A percentile compares a stretch with the other conserved stretches of the same genome.
Evolutionary conservation across 163 green algal species (phyloP).

Genomic region (Prototheca wickerhamii): DNA sequence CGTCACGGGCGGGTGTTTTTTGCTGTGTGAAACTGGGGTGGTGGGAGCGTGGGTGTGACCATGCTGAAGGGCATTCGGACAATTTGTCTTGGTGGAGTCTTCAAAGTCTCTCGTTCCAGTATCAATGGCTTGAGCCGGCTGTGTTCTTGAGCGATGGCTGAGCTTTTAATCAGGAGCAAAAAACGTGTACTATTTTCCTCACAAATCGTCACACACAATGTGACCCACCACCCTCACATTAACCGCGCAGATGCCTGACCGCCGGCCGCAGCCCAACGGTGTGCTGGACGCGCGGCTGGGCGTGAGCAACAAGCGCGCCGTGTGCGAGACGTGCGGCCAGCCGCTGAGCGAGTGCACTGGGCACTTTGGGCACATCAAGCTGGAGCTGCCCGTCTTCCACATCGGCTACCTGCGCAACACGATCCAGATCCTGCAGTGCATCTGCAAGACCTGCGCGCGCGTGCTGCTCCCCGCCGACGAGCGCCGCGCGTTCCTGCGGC

Average conservation of each 20-base stretch:
- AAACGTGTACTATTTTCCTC: too few relatives aligned
- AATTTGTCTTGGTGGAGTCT: too few relatives aligned
- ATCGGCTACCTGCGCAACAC: constrained; percentile 87
- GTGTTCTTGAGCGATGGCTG: too few relatives aligned
- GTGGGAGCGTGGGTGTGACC: too few relatives aligned
- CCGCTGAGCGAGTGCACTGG: constrained; percentile 87
- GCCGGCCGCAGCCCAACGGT: constrained; percentile 64
- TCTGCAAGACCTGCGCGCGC: constrained; percentile 91
- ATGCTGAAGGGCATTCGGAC: too few relatives aligned
- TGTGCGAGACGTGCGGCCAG: constrained; percentile 88
- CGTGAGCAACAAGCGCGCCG: constrained; percentile 69
- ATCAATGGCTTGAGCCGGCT: neutral
- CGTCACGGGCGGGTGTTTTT: too few relatives aligned
- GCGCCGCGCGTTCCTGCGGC: constrained; percentile 15
- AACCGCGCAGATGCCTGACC: constrained; percentile 64
- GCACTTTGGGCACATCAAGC: constrained; percentile 93
- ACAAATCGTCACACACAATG: neutral
- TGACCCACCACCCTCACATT: neutral
- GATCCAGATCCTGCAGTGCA: constrained; percentile 87
- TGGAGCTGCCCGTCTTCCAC: constrained; percentile 98
- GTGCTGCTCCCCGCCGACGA: constrained; percentile 82
- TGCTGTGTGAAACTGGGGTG: too few relatives aligned
- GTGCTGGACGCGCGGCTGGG: constrained; percentile 82
- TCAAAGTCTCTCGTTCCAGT: neutral
- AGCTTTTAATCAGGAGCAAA: too few relatives aligned